These are phyloP conservation scores for Aspergillus pseudoterreus DNA, from an alignment of 2,329 filamentous ascomycete genomes.

Conservation along the genomic window DNA sequence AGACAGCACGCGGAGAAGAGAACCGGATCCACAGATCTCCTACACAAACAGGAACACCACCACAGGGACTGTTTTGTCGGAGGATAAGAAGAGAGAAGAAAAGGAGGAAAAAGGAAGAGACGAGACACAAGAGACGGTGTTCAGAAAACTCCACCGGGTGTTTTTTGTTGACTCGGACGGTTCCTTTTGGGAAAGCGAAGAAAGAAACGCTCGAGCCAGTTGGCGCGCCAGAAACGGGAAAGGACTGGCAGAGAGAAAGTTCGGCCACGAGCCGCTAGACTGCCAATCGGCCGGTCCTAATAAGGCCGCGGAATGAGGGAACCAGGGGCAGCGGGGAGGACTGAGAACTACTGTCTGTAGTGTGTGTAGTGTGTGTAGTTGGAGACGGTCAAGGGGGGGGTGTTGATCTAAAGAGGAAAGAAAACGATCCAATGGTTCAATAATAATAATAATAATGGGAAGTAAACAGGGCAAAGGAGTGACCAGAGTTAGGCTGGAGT, in stretches of 20 bases:
- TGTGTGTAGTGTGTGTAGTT: background rate
- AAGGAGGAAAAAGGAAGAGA: background rate
- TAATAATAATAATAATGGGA: background rate
- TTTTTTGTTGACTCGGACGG: background rate
- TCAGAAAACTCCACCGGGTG: background rate
- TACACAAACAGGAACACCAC: background rate
- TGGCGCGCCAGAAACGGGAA: conserved; percentile 3
- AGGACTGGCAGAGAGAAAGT: conserved; percentile 8
- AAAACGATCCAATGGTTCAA: conserved; percentile 4
- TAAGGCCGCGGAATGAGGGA: background rate
- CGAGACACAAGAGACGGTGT: background rate
- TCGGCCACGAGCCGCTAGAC: conserved; percentile 6
- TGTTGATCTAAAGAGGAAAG: conserved; percentile 9
- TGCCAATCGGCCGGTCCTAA: conserved; percentile 2
- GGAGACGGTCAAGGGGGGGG: conserved; percentile 2
- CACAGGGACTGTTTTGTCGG: too few species aligned
- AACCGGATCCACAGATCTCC: too few species aligned
- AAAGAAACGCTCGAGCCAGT: conserved; percentile 7
- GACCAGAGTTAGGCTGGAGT: background rate
- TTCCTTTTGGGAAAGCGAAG: conserved; percentile 1
- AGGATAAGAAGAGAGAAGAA: too few species aligned
- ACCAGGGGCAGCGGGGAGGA: background rate
- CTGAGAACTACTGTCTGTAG: background rate
- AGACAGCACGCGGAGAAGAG: too few species aligned
- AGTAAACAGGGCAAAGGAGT: conserved; percentile 14